Conservation (phyloP, 805 yeast genomes). For the Kodamaea sagamina region DNA sequence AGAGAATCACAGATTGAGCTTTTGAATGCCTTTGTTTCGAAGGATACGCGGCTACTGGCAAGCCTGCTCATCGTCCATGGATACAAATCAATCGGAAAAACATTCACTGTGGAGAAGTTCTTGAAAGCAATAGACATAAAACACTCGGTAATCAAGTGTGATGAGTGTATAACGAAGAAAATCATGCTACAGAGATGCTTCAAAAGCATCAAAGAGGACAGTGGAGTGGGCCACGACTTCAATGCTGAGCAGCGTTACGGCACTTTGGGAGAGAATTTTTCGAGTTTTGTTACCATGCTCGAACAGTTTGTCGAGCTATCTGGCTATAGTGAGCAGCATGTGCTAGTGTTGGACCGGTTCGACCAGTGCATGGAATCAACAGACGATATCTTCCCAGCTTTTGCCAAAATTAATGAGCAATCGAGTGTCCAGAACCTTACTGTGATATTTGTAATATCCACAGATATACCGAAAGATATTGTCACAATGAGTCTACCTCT, state of each 20-base stretch:
- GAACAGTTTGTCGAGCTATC: conserved; percentile 39
- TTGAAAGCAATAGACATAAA: conserved; percentile 29
- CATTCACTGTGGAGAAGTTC: conserved; percentile 37
- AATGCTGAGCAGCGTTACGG: conserved; percentile 17
- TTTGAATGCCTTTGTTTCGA: conserved; percentile 36
- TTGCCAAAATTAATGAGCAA: conserved; percentile 47
- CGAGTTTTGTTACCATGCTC: conserved; percentile 42
- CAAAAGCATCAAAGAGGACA: conserved; percentile 37
- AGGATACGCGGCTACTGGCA: conserved; percentile 25
- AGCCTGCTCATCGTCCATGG: conserved; percentile 50
- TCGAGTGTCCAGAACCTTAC: conserved; percentile 32
- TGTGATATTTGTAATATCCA: conserved; percentile 43
- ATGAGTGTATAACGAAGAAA: conserved; percentile 44
- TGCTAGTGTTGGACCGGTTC: conserved; percentile 49
- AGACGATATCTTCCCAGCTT: conserved; percentile 40
- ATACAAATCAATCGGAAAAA: conserved; percentile 50
- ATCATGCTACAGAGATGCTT: conserved; percentile 45
- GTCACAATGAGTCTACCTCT: conserved; percentile 44
- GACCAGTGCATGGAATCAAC: conserved; percentile 49
- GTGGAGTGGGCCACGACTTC: conserved; percentile 30
- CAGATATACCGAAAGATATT: conserved; percentile 40
- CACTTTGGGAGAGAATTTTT: conserved; percentile 42
- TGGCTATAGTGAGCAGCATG: conserved; percentile 35
- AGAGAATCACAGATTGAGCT: conserved; percentile 39
- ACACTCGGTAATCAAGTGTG: conserved; percentile 42